Conservation (phyloP, 2,329 filamentous ascomycete species). For the Microdochium bolleyi region DNA sequence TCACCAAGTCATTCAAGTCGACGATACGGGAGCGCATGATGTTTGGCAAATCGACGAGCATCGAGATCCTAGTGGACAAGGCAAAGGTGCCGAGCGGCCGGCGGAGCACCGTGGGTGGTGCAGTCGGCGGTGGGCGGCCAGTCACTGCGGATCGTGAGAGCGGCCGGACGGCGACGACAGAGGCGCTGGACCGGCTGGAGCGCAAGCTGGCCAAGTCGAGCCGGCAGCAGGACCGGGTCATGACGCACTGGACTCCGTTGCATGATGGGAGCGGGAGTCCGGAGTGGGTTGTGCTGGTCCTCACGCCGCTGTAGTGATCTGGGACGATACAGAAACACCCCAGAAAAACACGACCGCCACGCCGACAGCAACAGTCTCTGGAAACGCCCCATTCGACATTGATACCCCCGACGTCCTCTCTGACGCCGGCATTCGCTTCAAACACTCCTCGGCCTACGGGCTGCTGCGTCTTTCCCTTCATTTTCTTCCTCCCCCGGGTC, state of each 20-base stretch:
- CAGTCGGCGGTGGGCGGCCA: not conserved
- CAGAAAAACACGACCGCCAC: too few relatives aligned
- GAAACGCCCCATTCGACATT: too few relatives aligned
- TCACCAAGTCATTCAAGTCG: conserved; percentile 34
- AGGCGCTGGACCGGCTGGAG: conserved; percentile 5
- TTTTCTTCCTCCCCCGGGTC: too few relatives aligned
- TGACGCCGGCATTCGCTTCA: too few relatives aligned
- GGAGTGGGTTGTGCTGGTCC: conserved; percentile 22
- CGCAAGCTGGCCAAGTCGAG: conserved; percentile 10
- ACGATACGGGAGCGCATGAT: conserved; percentile 28
- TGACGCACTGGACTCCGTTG: conserved; percentile 26
- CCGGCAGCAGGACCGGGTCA: conserved; percentile 10
- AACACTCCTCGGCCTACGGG: too few relatives aligned
- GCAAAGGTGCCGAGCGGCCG: not conserved
- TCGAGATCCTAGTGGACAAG: conserved; percentile 14
- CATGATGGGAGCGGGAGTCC: conserved; percentile 20
- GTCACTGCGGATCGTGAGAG: not conserved
- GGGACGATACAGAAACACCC: too few relatives aligned
- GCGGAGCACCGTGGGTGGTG: not conserved
- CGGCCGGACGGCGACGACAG: not conserved
- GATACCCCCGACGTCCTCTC: too few relatives aligned
- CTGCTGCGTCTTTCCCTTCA: too few relatives aligned
- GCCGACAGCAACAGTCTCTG: too few relatives aligned
- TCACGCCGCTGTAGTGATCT: conserved; percentile 11
- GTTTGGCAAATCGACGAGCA: conserved; percentile 14